Conservation (phyloP, 2,329 filamentous ascomycete genomes). For the Sclerotinia sclerotiorum region DNA sequence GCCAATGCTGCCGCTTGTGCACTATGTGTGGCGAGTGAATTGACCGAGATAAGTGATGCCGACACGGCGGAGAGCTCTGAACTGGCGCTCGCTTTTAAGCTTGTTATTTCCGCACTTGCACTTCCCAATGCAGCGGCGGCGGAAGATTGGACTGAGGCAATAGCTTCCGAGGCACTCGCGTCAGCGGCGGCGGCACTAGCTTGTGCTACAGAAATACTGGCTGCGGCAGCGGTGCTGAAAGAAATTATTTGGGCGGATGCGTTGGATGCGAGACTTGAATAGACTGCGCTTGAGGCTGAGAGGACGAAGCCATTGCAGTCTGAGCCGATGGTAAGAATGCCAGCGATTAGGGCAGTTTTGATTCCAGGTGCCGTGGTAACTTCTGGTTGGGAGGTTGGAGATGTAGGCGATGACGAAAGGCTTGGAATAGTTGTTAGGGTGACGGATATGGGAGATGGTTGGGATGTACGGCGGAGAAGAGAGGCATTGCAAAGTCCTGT, state of each 20-base stretch:
- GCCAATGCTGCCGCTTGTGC: constrained; percentile 14
- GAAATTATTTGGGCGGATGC: background rate
- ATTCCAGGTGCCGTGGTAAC: background rate
- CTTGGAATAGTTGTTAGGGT: background rate
- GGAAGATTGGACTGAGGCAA: background rate
- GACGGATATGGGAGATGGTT: background rate
- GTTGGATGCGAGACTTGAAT: background rate
- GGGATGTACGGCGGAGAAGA: background rate
- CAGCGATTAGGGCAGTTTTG: background rate
- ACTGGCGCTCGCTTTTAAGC: background rate
- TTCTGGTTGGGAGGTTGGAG: background rate
- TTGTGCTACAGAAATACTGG: constrained; percentile 5
- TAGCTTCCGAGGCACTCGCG: constrained; percentile 2
- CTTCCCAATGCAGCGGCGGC: constrained; percentile 2
- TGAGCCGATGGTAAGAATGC: background rate
- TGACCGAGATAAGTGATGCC: background rate
- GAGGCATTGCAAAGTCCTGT: constrained; percentile 14
- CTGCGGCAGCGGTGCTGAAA: background rate
- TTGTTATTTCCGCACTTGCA: background rate
- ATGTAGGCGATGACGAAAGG: background rate
- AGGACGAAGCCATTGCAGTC: constrained; percentile 1
- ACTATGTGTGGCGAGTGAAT: background rate
- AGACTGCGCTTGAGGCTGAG: background rate
- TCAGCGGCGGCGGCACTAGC: background rate
- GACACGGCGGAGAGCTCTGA: background rate